These are phyloP conservation scores for Saitozyma sp. DNA, from an alignment of 768 basidiomycete species.

Conservation along the genomic window DNA sequence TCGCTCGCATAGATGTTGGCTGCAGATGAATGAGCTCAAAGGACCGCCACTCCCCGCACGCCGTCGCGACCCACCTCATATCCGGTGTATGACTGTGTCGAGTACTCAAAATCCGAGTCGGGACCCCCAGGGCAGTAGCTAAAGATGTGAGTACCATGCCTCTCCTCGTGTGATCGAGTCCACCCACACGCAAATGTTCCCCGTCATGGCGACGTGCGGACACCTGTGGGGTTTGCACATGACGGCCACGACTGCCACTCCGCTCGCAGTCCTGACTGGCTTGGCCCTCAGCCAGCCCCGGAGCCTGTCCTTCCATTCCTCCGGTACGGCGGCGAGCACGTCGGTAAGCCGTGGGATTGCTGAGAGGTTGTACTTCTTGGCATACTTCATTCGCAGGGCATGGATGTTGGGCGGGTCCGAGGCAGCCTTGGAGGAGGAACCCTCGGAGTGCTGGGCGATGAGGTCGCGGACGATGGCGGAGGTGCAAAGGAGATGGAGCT, in stretches of 20 bases:
- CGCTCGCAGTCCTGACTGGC: slow-evolving; percentile 94
- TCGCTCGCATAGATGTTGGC: slow-evolving; percentile 98
- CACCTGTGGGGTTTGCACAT: slow-evolving; percentile 99
- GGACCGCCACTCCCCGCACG: not conserved
- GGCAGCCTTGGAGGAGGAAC: slow-evolving; percentile 28
- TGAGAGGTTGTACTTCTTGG: slow-evolving; percentile 83
- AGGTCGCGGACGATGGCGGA: slow-evolving; percentile 93
- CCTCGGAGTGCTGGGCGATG: slow-evolving; percentile 57
- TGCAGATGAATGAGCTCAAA: slow-evolving; percentile 54
- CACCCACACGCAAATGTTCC: slow-evolving; percentile 95
- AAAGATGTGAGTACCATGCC: slow-evolving; percentile 1
- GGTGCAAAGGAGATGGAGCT: slow-evolving; percentile 82
- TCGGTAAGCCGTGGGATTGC: slow-evolving; percentile 92
- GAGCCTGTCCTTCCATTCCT: slow-evolving; percentile 90
- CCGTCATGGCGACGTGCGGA: slow-evolving; percentile 99
- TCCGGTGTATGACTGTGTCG: slow-evolving; percentile 65
- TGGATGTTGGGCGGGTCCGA: slow-evolving; percentile 79
- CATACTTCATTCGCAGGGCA: slow-evolving; percentile 77
- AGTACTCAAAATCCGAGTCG: slow-evolving; percentile 99
- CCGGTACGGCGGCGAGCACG: slow-evolving; percentile 96
- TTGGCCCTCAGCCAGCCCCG: slow-evolving; percentile 86
- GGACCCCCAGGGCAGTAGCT: slow-evolving; percentile 98
- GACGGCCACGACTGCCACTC: slow-evolving; percentile 98
- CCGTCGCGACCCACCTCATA: slow-evolving; percentile 47
- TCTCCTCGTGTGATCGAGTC: not conserved